Base-by-base conservation (phyloP, 2,329 filamentous ascomycete species). In the Paecilomyces formosus region DNA sequence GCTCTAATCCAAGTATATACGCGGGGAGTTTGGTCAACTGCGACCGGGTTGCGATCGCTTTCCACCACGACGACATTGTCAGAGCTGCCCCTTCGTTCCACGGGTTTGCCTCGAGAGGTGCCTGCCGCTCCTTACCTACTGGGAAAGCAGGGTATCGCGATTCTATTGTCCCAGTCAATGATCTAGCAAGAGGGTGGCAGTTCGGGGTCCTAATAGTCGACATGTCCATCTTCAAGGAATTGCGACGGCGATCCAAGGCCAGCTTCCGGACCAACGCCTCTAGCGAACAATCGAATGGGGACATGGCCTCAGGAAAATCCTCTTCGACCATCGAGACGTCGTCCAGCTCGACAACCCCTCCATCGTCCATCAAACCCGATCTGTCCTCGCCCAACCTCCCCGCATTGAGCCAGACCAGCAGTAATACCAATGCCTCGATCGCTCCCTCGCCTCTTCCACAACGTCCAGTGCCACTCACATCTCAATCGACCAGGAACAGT, bases 201-300 rank as follows among this genome's bases (percentile, higher is more conserved):
- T 28, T 22, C 22, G 21, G 30, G 11, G 21, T 18, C 21, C 8
- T 6, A 24, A 28, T 24, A 18, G 11, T 58, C 60, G 58, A 51
- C 56, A 80, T 80, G 78, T 72, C 87, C 51, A 90, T 95, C 70
- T 81, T 94, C 67, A 90, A 85, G 74, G 86, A 88, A 69, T 76
- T 96, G 58, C 88, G 90, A 66, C 85, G 90, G 66, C 87, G 88
- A 66, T 94, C 89, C 58, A 87, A 82, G 72, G 83, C 86, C 61
- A 92, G 86, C 78, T 88, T 92, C 75, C 85, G 83, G 60, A 86
- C 85, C 54, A 82, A 83, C 49, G 81, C 67, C 33, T 68, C 70
- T 35, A 65, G 67, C 56, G 65, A 64, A 12, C 68, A 79, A 61
- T 85, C 85, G 49, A 84, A 79, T 65, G 82, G 81, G 65, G 85